Evolutionary conservation across 495 filamentous ascomycete genomes (phyloP).

Genomic region (Durotheca rogersii): DNA sequence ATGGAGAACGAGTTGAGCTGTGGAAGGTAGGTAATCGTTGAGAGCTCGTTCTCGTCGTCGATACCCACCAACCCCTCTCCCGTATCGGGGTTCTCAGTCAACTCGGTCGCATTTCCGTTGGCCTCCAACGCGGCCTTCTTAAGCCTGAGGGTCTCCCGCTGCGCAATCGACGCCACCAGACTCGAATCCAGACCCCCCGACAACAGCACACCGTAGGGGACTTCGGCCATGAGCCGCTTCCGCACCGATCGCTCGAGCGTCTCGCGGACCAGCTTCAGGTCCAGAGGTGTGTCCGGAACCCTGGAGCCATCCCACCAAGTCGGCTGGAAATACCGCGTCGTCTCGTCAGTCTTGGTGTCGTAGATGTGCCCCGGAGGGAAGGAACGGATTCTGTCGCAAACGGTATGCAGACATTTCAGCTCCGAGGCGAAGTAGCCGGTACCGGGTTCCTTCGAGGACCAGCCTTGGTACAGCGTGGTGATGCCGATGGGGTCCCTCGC

Average conservation of each 20-base stretch:
- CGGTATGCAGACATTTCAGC: slow-evolving; percentile 87
- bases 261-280: slow-evolving; percentile 76
- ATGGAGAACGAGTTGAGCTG: slow-evolving; percentile 99
- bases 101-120: slow-evolving; percentile 40
- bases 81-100: slow-evolving; percentile 49
- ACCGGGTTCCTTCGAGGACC: slow-evolving; percentile 76
- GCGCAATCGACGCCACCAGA: slow-evolving; percentile 91
- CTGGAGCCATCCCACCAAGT: slow-evolving; percentile 85
- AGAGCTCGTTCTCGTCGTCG: slow-evolving; percentile 83
- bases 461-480: slow-evolving; percentile 94
- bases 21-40: slow-evolving; percentile 87
- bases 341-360: slow-evolving; percentile 80
- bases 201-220: slow-evolving; percentile 93
- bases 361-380: slow-evolving; percentile 96
- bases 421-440: slow-evolving; percentile 96
- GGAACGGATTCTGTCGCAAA: slow-evolving; percentile 90
- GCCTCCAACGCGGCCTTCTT: slow-evolving; percentile 59
- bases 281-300: slow-evolving; percentile 74
- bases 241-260: slow-evolving; percentile 88
- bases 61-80: slow-evolving; percentile 83
- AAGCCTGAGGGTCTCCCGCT: slow-evolving; percentile 81
- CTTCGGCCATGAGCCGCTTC: slow-evolving; percentile 97
- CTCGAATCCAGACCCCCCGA: slow-evolving; percentile 96
- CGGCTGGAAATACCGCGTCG: slow-evolving; percentile 86
- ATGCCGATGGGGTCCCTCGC: slow-evolving; percentile 96